These are phyloP conservation scores for Serendipita vermifera DNA, from an alignment of 768 basidiomycete species.

Conservation along the genomic window DNA sequence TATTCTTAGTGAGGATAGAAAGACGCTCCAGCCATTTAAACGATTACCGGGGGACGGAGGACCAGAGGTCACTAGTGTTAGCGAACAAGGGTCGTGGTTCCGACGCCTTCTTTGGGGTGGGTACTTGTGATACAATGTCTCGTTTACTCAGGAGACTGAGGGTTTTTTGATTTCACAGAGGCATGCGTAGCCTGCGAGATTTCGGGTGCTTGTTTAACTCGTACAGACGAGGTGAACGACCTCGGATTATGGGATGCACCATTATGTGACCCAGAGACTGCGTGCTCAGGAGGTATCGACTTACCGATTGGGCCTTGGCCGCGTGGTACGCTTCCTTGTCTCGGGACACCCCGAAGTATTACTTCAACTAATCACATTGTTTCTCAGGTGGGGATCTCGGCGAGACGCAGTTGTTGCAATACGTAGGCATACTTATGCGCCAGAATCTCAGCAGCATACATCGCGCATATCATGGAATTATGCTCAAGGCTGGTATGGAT, in stretches of 20 bases:
- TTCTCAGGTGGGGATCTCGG: not conserved
- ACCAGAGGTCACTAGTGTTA: not conserved
- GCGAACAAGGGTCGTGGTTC: not conserved
- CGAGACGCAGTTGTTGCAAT: not conserved
- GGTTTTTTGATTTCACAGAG: not conserved
- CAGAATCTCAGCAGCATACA: not conserved
- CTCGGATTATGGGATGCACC: not conserved
- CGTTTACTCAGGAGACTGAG: not conserved
- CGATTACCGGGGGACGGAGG: not conserved
- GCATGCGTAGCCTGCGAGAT: not conserved
- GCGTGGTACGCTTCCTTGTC: not conserved
- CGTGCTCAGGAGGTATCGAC: not conserved
- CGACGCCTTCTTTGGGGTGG: not conserved
- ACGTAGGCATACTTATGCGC: constrained; percentile 3
- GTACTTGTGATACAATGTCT: too few relatives aligned
- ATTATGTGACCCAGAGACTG: not conserved
- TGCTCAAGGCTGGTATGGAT: not conserved
- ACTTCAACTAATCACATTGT: not conserved
- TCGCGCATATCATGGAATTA: constrained; percentile 4
- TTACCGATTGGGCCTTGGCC: constrained; percentile 2
- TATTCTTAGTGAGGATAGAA: not conserved
- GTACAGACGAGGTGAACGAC: not conserved
- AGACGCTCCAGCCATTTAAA: not conserved
- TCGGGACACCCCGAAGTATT: too few relatives aligned
- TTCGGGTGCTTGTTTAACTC: not conserved